phyloP scores from a whole-genome alignment of 78 protist species.

The Dictyostelium citrinum region DNA sequence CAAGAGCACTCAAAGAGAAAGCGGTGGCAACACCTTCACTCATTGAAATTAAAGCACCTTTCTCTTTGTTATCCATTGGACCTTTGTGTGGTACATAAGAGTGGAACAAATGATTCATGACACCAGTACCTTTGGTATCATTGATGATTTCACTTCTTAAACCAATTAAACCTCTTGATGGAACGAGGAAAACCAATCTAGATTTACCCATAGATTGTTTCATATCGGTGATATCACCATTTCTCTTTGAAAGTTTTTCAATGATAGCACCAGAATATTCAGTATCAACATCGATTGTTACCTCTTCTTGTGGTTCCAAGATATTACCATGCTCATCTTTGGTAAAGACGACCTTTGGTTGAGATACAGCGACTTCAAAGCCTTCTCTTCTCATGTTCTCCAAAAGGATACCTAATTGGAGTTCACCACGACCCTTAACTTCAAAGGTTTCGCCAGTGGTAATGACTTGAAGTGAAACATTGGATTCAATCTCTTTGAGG shows the following conservation, averaged over 20 bases:
- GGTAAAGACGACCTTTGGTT: conserved; percentile 77
- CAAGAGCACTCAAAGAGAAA: conserved; percentile 79
- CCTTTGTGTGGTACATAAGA: conserved; percentile 81
- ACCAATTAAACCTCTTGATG: conserved; percentile 89
- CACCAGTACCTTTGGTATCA: conserved; percentile 88
- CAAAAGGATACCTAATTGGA: conserved; percentile 93
- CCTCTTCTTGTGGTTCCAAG: conserved; percentile 81
- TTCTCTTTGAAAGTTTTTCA: conserved; percentile 66
- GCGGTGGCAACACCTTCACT: conserved; percentile 81
- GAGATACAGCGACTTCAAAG: conserved; percentile 86
- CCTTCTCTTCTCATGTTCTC: conserved; percentile 96
- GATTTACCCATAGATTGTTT: conserved; percentile 63
- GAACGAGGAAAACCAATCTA: conserved; percentile 76
- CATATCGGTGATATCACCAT: conserved; percentile 68
- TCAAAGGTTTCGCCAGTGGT: conserved; percentile 68
- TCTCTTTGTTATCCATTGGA: conserved; percentile 46
- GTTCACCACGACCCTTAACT: conserved; percentile 92
- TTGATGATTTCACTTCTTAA: conserved; percentile 65
- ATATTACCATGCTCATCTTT: conserved; percentile 6
- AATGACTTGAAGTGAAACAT: conserved; percentile 85
- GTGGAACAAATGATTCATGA: conserved; percentile 82
- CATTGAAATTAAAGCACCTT: conserved; percentile 87
- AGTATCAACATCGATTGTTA: conserved; percentile 83
- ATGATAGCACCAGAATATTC: conserved; percentile 82
- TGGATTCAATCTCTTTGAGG: conserved; percentile 83